These are phyloP conservation scores for Diaporthe humulicola DNA, from an alignment of 2,329 filamentous ascomycete genomes.

Conservation along the genomic window DNA sequence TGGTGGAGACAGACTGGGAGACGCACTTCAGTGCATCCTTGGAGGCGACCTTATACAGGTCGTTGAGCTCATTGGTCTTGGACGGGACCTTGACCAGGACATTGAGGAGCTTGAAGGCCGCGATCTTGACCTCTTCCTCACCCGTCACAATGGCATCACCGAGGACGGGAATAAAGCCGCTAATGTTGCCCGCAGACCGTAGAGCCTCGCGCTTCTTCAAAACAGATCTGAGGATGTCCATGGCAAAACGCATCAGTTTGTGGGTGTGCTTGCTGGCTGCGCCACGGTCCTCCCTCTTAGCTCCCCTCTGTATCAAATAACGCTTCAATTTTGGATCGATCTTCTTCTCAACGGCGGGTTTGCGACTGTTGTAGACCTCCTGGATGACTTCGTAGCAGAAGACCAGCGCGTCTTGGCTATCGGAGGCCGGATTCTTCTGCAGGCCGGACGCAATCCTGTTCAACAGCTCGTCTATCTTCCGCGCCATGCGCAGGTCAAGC, in stretches of 20 bases:
- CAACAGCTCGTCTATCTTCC: slow-evolving; percentile 91
- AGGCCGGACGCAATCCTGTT: slow-evolving; percentile 86
- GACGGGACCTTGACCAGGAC: slow-evolving; percentile 89
- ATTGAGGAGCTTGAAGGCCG: slow-evolving; percentile 86
- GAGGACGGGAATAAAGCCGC: slow-evolving; percentile 88
- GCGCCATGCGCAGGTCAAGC: slow-evolving; percentile 84
- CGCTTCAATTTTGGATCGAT: slow-evolving; percentile 74
- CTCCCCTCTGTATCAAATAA: slow-evolving; percentile 85
- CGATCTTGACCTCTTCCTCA: slow-evolving; percentile 93
- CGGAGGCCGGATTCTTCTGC: slow-evolving; percentile 82
- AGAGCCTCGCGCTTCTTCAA: slow-evolving; percentile 87
- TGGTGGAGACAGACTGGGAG: slow-evolving; percentile 81
- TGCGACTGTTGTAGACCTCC: slow-evolving; percentile 80
- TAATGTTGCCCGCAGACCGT: slow-evolving; percentile 82
- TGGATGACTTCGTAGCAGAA: slow-evolving; percentile 97
- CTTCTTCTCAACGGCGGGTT: slow-evolving; percentile 63
- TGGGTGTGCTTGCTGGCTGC: slow-evolving; percentile 84
- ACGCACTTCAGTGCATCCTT: slow-evolving; percentile 88
- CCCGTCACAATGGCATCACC: slow-evolving; percentile 87
- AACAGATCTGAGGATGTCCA: slow-evolving; percentile 89
- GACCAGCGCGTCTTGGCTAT: slow-evolving; percentile 85
- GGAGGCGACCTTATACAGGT: slow-evolving; percentile 81
- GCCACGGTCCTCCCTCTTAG: slow-evolving; percentile 80
- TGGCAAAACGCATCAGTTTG: slow-evolving; percentile 88
- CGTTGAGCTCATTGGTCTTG: slow-evolving; percentile 73